Percentiles rank a stretch among this genome's conserved stretches.
phyloP scores from a whole-genome alignment of 83 land plant species.

The Picea abies region DNA sequence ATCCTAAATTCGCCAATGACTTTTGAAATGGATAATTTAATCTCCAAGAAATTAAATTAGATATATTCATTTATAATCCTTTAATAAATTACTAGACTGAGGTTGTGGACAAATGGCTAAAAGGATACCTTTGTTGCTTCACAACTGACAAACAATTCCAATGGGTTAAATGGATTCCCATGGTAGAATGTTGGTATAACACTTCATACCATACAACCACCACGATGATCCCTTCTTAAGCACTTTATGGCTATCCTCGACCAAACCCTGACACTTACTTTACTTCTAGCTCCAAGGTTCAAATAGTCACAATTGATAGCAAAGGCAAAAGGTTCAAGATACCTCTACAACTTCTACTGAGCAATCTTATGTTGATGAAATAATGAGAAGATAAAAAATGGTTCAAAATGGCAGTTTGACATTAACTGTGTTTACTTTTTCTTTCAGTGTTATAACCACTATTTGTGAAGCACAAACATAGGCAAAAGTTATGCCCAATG shows the following conservation, averaged over 20 bases:
- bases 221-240: background rate
- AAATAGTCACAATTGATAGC: background rate
- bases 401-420: background rate
- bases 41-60: background rate
- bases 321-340: background rate
- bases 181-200: constrained; percentile 17
- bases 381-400: no score
- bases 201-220: constrained; percentile 8
- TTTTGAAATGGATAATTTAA: background rate
- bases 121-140: background rate
- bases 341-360: background rate
- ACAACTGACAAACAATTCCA: background rate
- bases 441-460: background rate
- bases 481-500: background rate
- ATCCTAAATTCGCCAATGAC: background rate
- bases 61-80: no score
- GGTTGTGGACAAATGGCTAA: background rate
- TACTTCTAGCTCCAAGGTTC: background rate
- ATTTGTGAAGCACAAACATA: background rate
- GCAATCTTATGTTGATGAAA: background rate
- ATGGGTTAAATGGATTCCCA: background rate
- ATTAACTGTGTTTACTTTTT: background rate
- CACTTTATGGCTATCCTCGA: constrained; percentile 5
- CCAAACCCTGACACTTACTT: background rate
- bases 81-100: background rate